phyloP scores from a whole-genome alignment of 768 basidiomycete genomes.

The Amanita pallidorosea region DNA sequence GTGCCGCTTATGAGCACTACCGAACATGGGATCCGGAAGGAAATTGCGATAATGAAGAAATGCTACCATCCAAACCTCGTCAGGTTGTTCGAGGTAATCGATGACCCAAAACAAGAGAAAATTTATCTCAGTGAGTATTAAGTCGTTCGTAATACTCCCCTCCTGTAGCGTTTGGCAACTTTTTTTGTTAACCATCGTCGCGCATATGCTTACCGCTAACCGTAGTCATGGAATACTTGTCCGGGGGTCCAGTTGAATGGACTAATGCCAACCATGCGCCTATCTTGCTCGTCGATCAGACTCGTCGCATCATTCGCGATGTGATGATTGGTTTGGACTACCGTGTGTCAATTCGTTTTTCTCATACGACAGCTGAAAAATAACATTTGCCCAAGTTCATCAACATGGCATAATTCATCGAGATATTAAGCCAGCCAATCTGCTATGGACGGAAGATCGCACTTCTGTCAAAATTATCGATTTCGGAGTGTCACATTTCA shows the following conservation, averaged over 20 bases:
- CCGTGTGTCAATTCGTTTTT: slow-evolving; percentile 16
- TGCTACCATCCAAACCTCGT: slow-evolving; percentile 74
- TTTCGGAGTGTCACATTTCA: slow-evolving; percentile 50
- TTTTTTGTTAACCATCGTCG: no score
- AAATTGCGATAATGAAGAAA: slow-evolving; percentile 89
- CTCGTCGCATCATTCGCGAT: slow-evolving; percentile 30
- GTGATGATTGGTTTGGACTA: slow-evolving; percentile 32
- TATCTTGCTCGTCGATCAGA: slow-evolving; percentile 24
- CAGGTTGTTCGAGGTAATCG: slow-evolving; percentile 78
- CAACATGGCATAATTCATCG: slow-evolving; percentile 65
- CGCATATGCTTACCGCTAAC: background rate
- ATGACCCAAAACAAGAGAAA: slow-evolving; percentile 70
- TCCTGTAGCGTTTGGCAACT: no score
- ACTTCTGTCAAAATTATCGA: slow-evolving; percentile 80
- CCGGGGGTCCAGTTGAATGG: slow-evolving; percentile 33
- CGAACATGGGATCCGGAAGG: slow-evolving; percentile 70
- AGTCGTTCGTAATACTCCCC: background rate
- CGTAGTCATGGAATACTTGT: slow-evolving; percentile 30
- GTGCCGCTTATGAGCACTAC: slow-evolving; percentile 38
- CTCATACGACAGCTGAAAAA: slow-evolving; percentile 1
- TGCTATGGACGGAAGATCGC: slow-evolving; percentile 45
- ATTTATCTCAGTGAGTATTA: slow-evolving; percentile 69
- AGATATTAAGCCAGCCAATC: slow-evolving; percentile 86
- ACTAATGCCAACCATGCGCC: slow-evolving; percentile 19
- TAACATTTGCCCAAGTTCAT: slow-evolving; percentile 19